Evolutionary conservation across 306 rosid genomes (phyloP).

Genomic region (Boehmeria nivea): DNA sequence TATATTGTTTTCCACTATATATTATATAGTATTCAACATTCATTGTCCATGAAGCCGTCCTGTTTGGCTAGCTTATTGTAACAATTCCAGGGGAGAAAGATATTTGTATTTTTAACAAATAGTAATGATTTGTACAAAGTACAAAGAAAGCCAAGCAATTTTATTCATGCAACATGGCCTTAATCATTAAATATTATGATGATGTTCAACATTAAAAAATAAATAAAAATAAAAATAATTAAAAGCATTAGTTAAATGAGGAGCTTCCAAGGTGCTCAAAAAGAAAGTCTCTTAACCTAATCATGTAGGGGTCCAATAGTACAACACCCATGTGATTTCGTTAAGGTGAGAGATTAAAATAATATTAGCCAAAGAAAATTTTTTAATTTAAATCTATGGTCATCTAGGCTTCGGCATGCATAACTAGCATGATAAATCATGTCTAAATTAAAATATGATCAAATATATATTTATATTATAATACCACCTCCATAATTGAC

Average conservation of each 20-base stretch:
- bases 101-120: background rate
- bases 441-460: constrained; percentile 15
- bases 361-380: constrained; percentile 27
- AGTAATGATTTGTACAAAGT: constrained; percentile 23
- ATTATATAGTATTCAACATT: constrained; percentile 12
- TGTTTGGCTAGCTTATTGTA: constrained; percentile 26
- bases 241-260: constrained; percentile 39
- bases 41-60: constrained; percentile 37
- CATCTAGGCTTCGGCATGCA: constrained; percentile 39
- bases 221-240: background rate
- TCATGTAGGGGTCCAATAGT: constrained; percentile 32
- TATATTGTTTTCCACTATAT: constrained; percentile 10
- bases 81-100: background rate
- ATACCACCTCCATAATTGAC: constrained; percentile 35
- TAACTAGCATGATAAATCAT: constrained; percentile 26
- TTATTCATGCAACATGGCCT: constrained; percentile 56
- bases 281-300: constrained; percentile 36
- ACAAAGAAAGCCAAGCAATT: constrained; percentile 33
- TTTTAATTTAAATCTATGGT: constrained; percentile 34
- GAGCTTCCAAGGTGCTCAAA: constrained; percentile 40
- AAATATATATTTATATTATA: background rate
- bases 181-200: constrained; percentile 39
- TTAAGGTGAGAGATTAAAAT: constrained; percentile 24
- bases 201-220: constrained; percentile 28
- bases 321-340: constrained; percentile 77